These are phyloP conservation scores for Neonectria sp. DNA, from an alignment of 2,329 filamentous ascomycete species.

Conservation along the genomic window DNA sequence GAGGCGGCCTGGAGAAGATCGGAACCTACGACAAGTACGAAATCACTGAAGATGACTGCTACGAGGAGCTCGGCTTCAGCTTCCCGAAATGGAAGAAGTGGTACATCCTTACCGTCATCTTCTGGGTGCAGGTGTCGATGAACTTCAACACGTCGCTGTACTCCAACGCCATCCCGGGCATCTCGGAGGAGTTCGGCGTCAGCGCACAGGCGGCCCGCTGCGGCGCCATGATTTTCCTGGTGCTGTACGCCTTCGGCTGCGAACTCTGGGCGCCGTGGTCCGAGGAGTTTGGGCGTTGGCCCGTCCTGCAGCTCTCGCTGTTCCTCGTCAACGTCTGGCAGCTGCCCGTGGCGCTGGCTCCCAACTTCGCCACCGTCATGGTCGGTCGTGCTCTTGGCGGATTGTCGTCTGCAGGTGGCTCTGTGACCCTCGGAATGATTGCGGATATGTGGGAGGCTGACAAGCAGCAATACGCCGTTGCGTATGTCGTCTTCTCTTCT, in stretches of 20 bases:
- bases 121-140: slow-evolving; percentile 82
- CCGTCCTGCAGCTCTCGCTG: slow-evolving; percentile 80
- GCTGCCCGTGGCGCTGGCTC: slow-evolving; percentile 79
- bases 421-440: slow-evolving; percentile 82
- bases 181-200: slow-evolving; percentile 77
- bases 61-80: slow-evolving; percentile 74
- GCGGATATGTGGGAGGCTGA: slow-evolving; percentile 82
- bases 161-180: slow-evolving; percentile 77
- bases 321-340: slow-evolving; percentile 86
- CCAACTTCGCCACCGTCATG: slow-evolving; percentile 80
- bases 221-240: slow-evolving; percentile 84
- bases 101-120: slow-evolving; percentile 81
- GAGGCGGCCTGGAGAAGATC: slow-evolving; percentile 52
- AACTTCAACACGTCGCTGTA: slow-evolving; percentile 85
- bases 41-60: slow-evolving; percentile 72
- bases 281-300: slow-evolving; percentile 85
- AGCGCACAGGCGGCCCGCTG: slow-evolving; percentile 78
- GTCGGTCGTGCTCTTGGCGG: slow-evolving; percentile 80
- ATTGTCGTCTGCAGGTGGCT: slow-evolving; percentile 79
- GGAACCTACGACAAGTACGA: slow-evolving; percentile 60
- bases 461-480: slow-evolving; percentile 81
- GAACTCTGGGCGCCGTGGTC: slow-evolving; percentile 92
- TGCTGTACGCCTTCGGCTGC: slow-evolving; percentile 88
- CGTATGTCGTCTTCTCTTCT: slow-evolving; percentile 84
- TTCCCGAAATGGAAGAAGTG: slow-evolving; percentile 77